phyloP scores from a whole-genome alignment of 208 protist genomes.

The Naegleria fowleri region DNA sequence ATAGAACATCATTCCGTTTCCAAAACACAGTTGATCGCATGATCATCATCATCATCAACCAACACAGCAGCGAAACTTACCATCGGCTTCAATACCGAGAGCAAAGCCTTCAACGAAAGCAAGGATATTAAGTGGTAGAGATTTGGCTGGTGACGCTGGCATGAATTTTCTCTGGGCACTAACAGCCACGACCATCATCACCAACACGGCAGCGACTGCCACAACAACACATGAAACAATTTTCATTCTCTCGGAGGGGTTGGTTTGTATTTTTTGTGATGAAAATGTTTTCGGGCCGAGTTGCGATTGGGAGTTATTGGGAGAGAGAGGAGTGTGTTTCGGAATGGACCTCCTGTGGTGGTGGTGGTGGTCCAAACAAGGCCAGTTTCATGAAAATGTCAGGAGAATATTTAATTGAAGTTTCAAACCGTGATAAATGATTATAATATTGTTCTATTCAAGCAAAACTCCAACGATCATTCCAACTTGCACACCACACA shows the following conservation, averaged over 20 bases:
- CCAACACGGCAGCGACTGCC: not conserved
- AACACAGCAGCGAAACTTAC: not conserved
- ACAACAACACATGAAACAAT: not conserved
- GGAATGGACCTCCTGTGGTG: too few relatives aligned
- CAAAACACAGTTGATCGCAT: too few relatives aligned
- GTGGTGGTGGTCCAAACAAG: too few relatives aligned
- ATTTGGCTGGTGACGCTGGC: not conserved
- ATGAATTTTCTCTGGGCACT: not conserved
- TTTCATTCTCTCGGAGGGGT: too few relatives aligned
- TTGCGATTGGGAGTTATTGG: too few relatives aligned
- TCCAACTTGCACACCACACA: conserved; percentile 20
- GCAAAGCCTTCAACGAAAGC: conserved; percentile 8
- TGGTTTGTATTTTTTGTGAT: too few relatives aligned
- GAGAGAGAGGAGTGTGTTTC: too few relatives aligned
- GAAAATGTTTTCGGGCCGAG: too few relatives aligned
- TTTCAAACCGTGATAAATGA: too few relatives aligned
- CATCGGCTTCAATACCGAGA: not conserved
- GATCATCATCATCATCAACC: not conserved
- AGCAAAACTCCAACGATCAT: conserved; percentile 35
- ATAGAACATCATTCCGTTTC: too few relatives aligned
- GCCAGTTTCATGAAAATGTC: too few relatives aligned
- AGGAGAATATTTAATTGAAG: too few relatives aligned
- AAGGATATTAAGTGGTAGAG: not conserved
- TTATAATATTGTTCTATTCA: conserved; percentile 23
- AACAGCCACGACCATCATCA: not conserved